Percentiles rank a stretch among this genome's conserved stretches.
Conservation (phyloP, 805 yeast genomes). For the Nakazawaea wickerhamii region DNA sequence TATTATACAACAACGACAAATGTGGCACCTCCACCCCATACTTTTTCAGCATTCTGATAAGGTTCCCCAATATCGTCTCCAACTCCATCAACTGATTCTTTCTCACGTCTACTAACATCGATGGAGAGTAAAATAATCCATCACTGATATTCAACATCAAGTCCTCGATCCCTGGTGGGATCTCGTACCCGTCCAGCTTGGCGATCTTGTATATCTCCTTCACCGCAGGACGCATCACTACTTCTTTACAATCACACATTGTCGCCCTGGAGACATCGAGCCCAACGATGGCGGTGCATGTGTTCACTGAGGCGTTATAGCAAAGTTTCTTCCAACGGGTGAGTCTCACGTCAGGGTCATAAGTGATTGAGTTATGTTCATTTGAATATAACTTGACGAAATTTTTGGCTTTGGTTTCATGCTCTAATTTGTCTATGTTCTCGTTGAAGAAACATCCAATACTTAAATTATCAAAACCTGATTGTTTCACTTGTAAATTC, state of each 20-base stretch:
- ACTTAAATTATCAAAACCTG: constrained; percentile 26
- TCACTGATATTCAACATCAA: constrained; percentile 30
- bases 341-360: constrained; percentile 27
- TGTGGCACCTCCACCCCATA: constrained; percentile 47
- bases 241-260: constrained; percentile 21
- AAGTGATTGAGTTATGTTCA: constrained; percentile 19
- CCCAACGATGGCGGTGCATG: constrained; percentile 32
- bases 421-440: constrained; percentile 18
- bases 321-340: constrained; percentile 39
- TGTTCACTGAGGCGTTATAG: constrained; percentile 39
- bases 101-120: constrained; percentile 40
- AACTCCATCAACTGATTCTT: constrained; percentile 33
- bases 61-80: constrained; percentile 38
- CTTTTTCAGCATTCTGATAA: constrained; percentile 28
- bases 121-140: constrained; percentile 36
- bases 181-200: constrained; percentile 35
- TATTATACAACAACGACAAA: constrained; percentile 47
- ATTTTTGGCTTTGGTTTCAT: constrained; percentile 19
- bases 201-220: constrained; percentile 39
- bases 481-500: constrained; percentile 23
- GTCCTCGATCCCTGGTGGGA: constrained; percentile 29
- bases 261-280: constrained; percentile 30
- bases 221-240: constrained; percentile 33
- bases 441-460: constrained; percentile 27
- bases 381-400: constrained; percentile 26